A percentile compares a stretch with the other conserved stretches of the same genome.
phyloP scores from a whole-genome alignment of 2,329 filamentous ascomycete species.

The Curvularia spicifera region DNA sequence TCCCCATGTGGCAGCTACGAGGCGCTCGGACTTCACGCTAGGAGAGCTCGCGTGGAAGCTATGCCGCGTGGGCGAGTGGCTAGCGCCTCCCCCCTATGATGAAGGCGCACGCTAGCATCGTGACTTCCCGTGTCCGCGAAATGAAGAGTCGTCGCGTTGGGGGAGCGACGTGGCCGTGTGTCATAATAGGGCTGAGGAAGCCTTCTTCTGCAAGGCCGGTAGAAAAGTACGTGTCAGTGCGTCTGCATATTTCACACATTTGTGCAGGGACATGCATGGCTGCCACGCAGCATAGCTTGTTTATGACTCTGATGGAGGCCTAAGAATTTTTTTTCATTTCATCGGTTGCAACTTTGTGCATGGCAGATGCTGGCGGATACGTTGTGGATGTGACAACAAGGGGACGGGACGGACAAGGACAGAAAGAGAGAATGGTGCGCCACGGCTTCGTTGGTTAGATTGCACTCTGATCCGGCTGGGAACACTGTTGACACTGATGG shows the following conservation, averaged over 20 bases:
- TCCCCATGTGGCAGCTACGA: conserved; percentile 9
- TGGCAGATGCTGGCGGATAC: background rate
- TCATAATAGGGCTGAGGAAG: conserved; percentile 26
- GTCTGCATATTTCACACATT: conserved; percentile 21
- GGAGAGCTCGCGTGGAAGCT: conserved; percentile 27
- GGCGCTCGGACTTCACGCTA: background rate
- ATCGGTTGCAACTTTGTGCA: conserved; percentile 1
- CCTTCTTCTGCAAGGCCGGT: conserved; percentile 21
- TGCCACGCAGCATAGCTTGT: conserved; percentile 18
- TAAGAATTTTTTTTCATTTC: conserved; percentile 9
- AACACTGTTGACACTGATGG: background rate
- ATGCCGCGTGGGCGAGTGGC: conserved; percentile 24
- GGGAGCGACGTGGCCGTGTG: conserved; percentile 6
- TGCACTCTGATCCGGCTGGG: background rate
- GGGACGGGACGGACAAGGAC: too few species aligned
- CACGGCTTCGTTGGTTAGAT: background rate
- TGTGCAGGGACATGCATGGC: conserved; percentile 28
- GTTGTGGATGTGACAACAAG: background rate
- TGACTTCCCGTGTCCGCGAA: conserved; percentile 20
- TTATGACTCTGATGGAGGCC: conserved; percentile 9
- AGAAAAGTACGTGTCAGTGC: conserved; percentile 32
- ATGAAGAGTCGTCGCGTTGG: conserved; percentile 12
- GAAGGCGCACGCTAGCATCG: conserved; percentile 10
- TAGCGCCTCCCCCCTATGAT: background rate
- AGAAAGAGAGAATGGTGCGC: background rate